These are phyloP conservation scores for Cladosporium colombiae DNA, from an alignment of 2,329 filamentous ascomycete species.

Conservation along the genomic window DNA sequence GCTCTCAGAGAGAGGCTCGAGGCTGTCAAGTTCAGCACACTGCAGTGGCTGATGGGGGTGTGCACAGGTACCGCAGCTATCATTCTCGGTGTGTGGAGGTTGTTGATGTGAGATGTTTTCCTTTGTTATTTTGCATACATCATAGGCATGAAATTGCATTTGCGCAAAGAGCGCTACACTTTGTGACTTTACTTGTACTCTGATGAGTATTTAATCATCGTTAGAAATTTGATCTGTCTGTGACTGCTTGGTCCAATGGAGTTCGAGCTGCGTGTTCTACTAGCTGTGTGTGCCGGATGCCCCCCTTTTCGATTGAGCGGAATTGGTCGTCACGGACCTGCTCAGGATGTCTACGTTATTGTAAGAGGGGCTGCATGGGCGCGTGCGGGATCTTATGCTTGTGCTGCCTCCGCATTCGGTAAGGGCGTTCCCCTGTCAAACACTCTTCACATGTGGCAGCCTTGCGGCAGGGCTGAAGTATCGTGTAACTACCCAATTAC, in stretches of 20 bases:
- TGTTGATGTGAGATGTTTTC: conserved; percentile 56
- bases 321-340: background rate
- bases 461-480: conserved; percentile 10
- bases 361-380: background rate
- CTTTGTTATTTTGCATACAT: background rate
- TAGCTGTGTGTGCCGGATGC: background rate
- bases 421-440: background rate
- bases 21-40: conserved; percentile 94
- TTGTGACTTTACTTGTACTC: background rate
- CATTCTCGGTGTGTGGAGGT: conserved; percentile 67
- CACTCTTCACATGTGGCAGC: conserved; percentile 1
- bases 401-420: background rate
- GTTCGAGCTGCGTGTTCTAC: background rate
- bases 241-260: background rate
- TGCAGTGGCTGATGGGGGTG: conserved; percentile 93
- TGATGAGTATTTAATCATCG: background rate
- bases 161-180: background rate
- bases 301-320: background rate
- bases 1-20: conserved; percentile 88
- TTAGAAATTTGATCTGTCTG: background rate
- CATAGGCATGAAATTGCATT: background rate
- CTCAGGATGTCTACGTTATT: background rate
- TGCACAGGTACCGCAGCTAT: conserved; percentile 66
- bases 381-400: background rate
- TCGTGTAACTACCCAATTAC: background rate